A percentile compares a stretch with the other conserved stretches of the same genome.
phyloP scores from a whole-genome alignment of 768 basidiomycete genomes.

The Termitomyces sp. region DNA sequence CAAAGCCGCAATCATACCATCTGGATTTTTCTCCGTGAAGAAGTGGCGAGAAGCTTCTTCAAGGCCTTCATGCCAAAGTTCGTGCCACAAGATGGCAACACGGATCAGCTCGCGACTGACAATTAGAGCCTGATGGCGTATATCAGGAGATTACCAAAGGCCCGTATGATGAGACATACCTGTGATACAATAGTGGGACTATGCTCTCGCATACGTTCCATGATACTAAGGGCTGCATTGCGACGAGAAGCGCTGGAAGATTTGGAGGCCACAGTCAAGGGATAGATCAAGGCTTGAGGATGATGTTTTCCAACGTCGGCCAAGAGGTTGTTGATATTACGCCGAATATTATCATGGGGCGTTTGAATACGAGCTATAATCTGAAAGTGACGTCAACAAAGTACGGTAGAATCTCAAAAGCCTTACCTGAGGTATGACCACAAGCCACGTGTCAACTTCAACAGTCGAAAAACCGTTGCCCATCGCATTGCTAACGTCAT shows the following conservation, averaged over 20 bases:
- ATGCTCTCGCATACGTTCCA: constrained; percentile 92
- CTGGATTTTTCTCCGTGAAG: constrained; percentile 95
- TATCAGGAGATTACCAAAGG: constrained; percentile 1
- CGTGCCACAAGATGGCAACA: constrained; percentile 98
- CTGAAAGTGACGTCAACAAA: constrained; percentile 33
- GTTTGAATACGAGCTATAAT: constrained; percentile 99
- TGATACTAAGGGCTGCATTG: constrained; percentile 80
- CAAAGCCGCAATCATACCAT: constrained; percentile 92
- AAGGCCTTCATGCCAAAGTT: constrained; percentile 96
- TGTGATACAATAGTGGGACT: constrained; percentile 85
- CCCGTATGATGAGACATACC: constrained; percentile 31
- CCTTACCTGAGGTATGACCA: constrained; percentile 93
- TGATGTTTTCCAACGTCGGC: constrained; percentile 94
- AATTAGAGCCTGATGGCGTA: constrained; percentile 56
- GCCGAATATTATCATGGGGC: constrained; percentile 79
- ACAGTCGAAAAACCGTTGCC: constrained; percentile 82
- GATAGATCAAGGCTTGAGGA: constrained; percentile 95
- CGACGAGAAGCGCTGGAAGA: constrained; percentile 83
- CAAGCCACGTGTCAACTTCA: constrained; percentile 96
- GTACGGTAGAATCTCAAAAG: not conserved
- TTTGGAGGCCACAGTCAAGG: constrained; percentile 93
- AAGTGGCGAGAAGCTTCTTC: constrained; percentile 97
- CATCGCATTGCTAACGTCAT: constrained; percentile 89
- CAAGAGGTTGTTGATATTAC: constrained; percentile 84
- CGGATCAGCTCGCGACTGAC: constrained; percentile 95